Evolutionary conservation across 306 rosid species (phyloP).

Genomic region (Cyamopsis tetragonoloba): DNA sequence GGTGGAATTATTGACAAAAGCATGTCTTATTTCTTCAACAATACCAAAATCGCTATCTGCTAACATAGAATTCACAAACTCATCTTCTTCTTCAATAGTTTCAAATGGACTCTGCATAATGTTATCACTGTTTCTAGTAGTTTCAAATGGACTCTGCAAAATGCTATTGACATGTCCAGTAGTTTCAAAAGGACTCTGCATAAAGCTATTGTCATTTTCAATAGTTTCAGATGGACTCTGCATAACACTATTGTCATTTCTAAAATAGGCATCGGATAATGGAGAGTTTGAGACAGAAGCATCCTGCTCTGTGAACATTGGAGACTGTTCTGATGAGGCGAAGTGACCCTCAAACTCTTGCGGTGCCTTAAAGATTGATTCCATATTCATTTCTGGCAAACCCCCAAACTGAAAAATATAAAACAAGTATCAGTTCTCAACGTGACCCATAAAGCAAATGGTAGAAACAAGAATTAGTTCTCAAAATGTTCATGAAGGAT

Average conservation of each 20-base stretch:
- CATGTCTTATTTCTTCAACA: neutral
- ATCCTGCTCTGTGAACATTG: neutral
- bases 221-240: neutral
- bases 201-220: neutral
- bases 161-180: neutral
- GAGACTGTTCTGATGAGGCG: neutral
- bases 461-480: neutral
- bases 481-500: neutral
- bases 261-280: neutral
- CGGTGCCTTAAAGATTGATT: neutral
- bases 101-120: neutral
- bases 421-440: neutral
- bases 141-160: neutral
- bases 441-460: neutral
- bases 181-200: neutral
- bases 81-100: conserved; percentile 12
- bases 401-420: conserved; percentile 16
- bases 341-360: neutral
- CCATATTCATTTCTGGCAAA: neutral
- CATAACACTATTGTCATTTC: neutral
- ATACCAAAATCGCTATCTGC: neutral
- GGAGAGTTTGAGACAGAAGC: neutral
- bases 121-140: neutral
- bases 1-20: neutral
- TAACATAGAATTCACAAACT: neutral